phyloP scores from a whole-genome alignment of 148 eudicot genomes.

The Rhododendron kiyosumense region DNA sequence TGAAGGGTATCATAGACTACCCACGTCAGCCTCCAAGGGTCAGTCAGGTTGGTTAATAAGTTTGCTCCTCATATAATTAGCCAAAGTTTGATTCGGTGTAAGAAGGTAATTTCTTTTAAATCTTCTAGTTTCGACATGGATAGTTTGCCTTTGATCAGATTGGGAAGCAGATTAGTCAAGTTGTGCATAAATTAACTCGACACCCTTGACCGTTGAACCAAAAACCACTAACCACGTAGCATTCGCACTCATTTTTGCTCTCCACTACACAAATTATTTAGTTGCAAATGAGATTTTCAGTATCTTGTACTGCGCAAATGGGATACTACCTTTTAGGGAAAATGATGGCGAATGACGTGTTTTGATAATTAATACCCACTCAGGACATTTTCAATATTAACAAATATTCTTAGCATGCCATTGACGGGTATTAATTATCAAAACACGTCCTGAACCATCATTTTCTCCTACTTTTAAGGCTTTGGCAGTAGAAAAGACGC shows the following conservation, averaged over 20 bases:
- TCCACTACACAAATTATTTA: neutral
- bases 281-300: neutral
- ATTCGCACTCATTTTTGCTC: neutral
- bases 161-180: neutral
- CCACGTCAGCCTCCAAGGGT: too few relatives aligned
- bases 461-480: neutral
- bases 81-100: too few relatives aligned
- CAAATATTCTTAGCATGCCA: too few relatives aligned
- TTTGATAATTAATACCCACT: too few relatives aligned
- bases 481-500: neutral
- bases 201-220: neutral
- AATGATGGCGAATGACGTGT: too few relatives aligned
- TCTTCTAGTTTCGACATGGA: fast-evolving
- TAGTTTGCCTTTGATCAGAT: neutral
- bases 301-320: neutral
- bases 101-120: too few relatives aligned
- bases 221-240: neutral
- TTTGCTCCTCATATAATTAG: neutral
- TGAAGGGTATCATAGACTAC: neutral
- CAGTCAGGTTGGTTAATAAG: too few relatives aligned
- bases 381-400: too few relatives aligned
- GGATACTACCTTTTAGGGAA: neutral
- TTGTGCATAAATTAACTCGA: neutral
- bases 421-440: too few relatives aligned
- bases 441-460: too few relatives aligned